Evolutionary conservation across 2,329 filamentous ascomycete genomes (phyloP), one percentile per base, ranked within the genome.

Genomic region (Neonectria faginata): DNA sequence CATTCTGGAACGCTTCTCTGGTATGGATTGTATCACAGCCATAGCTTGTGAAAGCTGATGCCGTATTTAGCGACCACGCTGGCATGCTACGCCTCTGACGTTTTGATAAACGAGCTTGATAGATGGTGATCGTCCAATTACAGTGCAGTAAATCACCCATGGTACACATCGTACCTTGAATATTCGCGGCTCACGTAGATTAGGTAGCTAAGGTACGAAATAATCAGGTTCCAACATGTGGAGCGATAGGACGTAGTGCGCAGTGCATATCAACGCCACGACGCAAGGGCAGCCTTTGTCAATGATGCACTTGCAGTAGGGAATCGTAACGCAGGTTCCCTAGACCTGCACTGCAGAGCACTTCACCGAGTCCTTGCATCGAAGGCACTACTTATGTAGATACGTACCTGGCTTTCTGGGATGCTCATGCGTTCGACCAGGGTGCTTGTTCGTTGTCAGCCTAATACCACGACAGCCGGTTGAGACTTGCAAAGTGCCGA

Each of bases 151-250:
- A 20, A 42, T 25, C 9, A 29, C 29, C 8, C 39, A 18, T 41
- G 7, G 39, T 20, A 16, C 11, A 42, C 9, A 42, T 20, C 9
- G 39, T 5, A 41, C 22, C 22, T 22, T 22, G 41, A 33, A 31
- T 33, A 47, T 45, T 29, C 45, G 20, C 42, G 57, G 57, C 20
- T 60, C 50, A 50, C 57, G 54, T 54, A 53, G 50, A 60, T 53
- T 53, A 48, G 50, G 39, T 25, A 25, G 25, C 25, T 25, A 25
- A 25, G 25, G 25, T 27, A 60, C 39, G 6, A 41, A 8, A 16
- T 18, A 41, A 47, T 50, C 45, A 50, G 57, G 45, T 25, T 59
- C 27, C 36, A 50, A 39, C 39, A 39, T 53, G 57, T 60, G 57
- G 57, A 53, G 57, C 14, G 7, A 39, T 2, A 7, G 36, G 36